Conservation (phyloP, 164 flowering plant species). For the Macadamia tetraphylla region DNA sequence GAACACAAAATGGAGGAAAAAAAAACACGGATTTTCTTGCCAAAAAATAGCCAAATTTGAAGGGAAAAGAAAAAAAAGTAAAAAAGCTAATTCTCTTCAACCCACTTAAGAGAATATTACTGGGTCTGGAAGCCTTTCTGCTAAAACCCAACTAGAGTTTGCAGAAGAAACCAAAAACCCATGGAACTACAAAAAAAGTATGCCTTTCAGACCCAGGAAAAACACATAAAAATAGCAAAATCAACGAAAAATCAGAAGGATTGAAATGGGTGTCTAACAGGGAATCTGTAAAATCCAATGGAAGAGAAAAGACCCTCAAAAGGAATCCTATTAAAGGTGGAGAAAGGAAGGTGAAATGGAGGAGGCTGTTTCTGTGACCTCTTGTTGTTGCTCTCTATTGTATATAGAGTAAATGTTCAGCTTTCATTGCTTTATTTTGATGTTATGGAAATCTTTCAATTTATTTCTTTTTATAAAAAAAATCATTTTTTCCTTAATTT, state of each 20-base stretch:
- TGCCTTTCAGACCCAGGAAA: background rate
- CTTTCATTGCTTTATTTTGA: constrained; percentile 32
- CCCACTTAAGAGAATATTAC: constrained; percentile 12
- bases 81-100: constrained; percentile 14
- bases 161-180: constrained; percentile 18
- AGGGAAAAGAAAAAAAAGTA: background rate
- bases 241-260: constrained; percentile 17
- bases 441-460: constrained; percentile 23
- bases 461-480: constrained; percentile 2
- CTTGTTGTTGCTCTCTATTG: constrained; percentile 32
- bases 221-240: constrained; percentile 7
- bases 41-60: constrained; percentile 1
- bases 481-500: background rate
- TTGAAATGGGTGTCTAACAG: constrained; percentile 36
- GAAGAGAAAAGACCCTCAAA: constrained; percentile 37
- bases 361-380: constrained; percentile 36
- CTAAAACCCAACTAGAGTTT: constrained; percentile 38
- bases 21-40: background rate
- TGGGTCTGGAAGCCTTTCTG: constrained; percentile 20
- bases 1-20: background rate
- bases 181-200: constrained; percentile 9
- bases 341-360: constrained; percentile 38
- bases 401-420: constrained; percentile 50
- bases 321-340: constrained; percentile 64
- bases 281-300: constrained; percentile 50